Evolutionary conservation across 208 protist genomes (phyloP), one percentile per base, ranked within the genome.

Genomic region (Porcisia hertigi): DNA sequence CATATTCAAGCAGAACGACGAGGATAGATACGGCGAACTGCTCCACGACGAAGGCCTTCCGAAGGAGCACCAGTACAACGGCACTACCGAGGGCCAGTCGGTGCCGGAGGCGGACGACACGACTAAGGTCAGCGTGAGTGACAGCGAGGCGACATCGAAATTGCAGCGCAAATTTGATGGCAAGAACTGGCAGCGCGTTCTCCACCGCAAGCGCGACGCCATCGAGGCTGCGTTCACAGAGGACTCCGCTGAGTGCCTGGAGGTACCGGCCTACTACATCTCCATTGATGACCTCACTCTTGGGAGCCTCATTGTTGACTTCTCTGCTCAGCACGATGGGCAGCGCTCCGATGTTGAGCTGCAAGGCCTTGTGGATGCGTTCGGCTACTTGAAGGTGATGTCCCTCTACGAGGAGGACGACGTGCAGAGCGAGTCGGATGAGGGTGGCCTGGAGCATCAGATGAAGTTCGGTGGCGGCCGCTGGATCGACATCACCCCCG

Each of bases 141-240:
- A 41, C 12, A 59, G 39, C 18, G 78, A 78, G 60, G 76, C 71
- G 34, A 86, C 72, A 73, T 78, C 80, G 65, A 47, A 69, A 57
- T 76, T 86, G 53, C 66, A 83, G 54, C 75, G 80, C 71, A 59
- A n/a, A 45, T 93, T 94, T 63, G 80, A 87, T 52, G 90, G 92
- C 47, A 77, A 84, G 58, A 75, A 80, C 73, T 96, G 92, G 92
- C 74, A 89, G 66, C 69, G 76, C 43, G 69, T 96, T n/a, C 82
- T 96, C 60, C 80, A 86, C 53, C 80, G 79, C 76, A 88, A 85
- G 80, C 88, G 88, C 58, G 49, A 75, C 65, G 87, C 76, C 59
- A 85, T 96, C 63, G 80, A 86, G 59, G 79, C 84, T 65, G 88
- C 88, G 58, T 94, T 96, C 66, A 75, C 78, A 60, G 84, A 87